Conservation (phyloP, 768 basidiomycete genomes). For the Jaapia argillacea region DNA sequence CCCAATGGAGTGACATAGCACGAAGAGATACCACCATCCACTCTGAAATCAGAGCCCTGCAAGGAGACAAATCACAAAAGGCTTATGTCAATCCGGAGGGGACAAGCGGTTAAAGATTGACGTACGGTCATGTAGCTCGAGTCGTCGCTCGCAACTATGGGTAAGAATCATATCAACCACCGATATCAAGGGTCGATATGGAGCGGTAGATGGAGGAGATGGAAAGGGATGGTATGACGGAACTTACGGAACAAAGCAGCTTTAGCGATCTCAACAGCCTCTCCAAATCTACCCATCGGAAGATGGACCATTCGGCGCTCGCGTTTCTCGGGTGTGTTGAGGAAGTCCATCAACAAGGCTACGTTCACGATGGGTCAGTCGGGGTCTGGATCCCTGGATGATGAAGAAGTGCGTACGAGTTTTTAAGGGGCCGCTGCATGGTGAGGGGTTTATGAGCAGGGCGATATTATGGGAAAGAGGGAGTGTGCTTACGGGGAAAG, state of each 20-base stretch:
- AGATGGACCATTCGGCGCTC: conserved; percentile 84
- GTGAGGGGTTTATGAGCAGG: conserved; percentile 5
- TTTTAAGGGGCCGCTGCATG: conserved; percentile 77
- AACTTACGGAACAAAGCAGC: conserved; percentile 79
- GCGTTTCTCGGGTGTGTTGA: conserved; percentile 92
- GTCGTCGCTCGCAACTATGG: conserved; percentile 81
- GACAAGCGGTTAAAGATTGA: conserved; percentile 9
- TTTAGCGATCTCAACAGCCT: conserved; percentile 91
- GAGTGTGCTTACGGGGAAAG: conserved; percentile 75
- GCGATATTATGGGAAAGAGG: conserved; percentile 2
- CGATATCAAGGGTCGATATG: too few species aligned
- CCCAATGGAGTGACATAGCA: conserved; percentile 90
- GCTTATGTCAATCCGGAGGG: neutral
- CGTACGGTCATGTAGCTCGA: conserved; percentile 92
- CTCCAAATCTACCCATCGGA: conserved; percentile 96
- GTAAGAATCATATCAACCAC: conserved; percentile 1
- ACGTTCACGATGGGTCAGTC: too few species aligned
- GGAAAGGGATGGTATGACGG: conserved; percentile 2
- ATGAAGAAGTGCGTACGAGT: conserved; percentile 55
- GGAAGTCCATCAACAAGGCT: conserved; percentile 98
- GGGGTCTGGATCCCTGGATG: neutral
- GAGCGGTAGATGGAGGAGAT: neutral
- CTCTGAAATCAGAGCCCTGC: conserved; percentile 92
- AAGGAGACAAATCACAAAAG: conserved; percentile 2
- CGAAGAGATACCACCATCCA: conserved; percentile 88